A percentile compares a stretch with the other conserved stretches of the same genome.
phyloP scores from a whole-genome alignment of 306 rosid genomes.

The Begonia peltatifolia region DNA sequence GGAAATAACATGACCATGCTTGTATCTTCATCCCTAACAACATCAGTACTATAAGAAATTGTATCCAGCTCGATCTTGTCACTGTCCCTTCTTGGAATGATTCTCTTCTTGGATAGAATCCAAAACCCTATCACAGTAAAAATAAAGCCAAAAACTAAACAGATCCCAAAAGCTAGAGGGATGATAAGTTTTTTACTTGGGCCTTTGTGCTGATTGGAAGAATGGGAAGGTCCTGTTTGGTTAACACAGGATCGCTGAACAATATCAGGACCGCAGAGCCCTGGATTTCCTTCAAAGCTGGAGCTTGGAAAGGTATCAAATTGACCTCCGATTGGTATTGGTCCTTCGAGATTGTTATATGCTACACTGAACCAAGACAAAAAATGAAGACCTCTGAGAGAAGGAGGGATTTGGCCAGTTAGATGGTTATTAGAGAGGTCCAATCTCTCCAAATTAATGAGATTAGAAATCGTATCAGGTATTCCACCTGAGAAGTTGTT shows the following conservation, averaged over 20 bases:
- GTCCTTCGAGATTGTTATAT: slow-evolving; percentile 59
- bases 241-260: slow-evolving; percentile 43
- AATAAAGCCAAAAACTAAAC: slow-evolving; percentile 37
- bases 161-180: slow-evolving; percentile 25
- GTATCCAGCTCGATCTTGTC: slow-evolving; percentile 61
- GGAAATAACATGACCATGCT: slow-evolving; percentile 80
- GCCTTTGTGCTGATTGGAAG: slow-evolving; percentile 11
- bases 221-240: slow-evolving; percentile 7
- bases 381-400: slow-evolving; percentile 54
- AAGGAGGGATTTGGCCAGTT: slow-evolving; percentile 66
- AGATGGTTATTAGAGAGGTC: slow-evolving; percentile 56
- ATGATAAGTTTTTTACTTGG: slow-evolving; percentile 31
- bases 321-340: slow-evolving; percentile 67
- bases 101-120: slow-evolving; percentile 73
- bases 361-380: slow-evolving; percentile 80
- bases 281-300: slow-evolving; percentile 59
- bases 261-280: slow-evolving; percentile 41
- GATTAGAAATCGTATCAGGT: slow-evolving; percentile 49
- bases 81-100: slow-evolving; percentile 60
- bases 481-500: slow-evolving; percentile 66
- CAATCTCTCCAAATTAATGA: slow-evolving; percentile 64
- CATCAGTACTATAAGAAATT: slow-evolving; percentile 37
- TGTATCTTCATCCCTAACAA: slow-evolving; percentile 40
- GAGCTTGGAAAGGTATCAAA: slow-evolving; percentile 55
- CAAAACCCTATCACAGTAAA: slow-evolving; percentile 36